Evolutionary conservation across 164 flowering plant species (phyloP).

Genomic region (Malania oleifera): DNA sequence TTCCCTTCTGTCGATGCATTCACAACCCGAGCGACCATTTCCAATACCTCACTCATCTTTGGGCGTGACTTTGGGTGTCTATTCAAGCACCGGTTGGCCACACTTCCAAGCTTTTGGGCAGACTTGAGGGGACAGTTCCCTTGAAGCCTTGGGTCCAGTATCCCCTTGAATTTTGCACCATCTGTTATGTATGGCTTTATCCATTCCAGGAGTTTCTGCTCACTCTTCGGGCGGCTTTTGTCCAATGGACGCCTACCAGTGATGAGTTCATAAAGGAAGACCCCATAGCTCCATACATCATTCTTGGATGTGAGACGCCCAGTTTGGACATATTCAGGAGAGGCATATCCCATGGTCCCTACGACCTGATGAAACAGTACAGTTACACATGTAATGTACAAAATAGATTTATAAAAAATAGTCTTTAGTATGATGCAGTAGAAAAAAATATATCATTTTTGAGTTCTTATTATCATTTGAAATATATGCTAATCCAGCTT

Average conservation of each 20-base stretch:
- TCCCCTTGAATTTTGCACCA: slow-evolving; percentile 41
- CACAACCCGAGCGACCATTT: slow-evolving; percentile 50
- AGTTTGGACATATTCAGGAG: slow-evolving; percentile 72
- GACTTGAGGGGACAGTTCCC: slow-evolving; percentile 37
- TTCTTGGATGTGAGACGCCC: slow-evolving; percentile 69
- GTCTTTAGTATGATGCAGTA: not conserved
- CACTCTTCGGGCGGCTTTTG: slow-evolving; percentile 58
- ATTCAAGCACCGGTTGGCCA: slow-evolving; percentile 63
- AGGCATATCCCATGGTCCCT: slow-evolving; percentile 76
- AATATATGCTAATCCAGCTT: not conserved
- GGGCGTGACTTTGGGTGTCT: slow-evolving; percentile 51
- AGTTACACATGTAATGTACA: not conserved
- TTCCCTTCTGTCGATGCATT: slow-evolving; percentile 28
- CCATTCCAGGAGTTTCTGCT: slow-evolving; percentile 79
- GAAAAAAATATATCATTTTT: not conserved
- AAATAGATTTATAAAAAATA: not conserved
- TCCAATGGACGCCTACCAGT: slow-evolving; percentile 76
- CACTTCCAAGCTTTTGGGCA: slow-evolving; percentile 47
- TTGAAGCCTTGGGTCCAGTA: slow-evolving; percentile 67
- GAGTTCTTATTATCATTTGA: not conserved
- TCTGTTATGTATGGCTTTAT: slow-evolving; percentile 61
- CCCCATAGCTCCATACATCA: slow-evolving; percentile 85
- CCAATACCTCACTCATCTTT: slow-evolving; percentile 77
- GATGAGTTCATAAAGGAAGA: slow-evolving; percentile 74
- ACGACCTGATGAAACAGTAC: slow-evolving; percentile 42